Conservation (phyloP, 2,329 filamentous ascomycete genomes). For the Penicillium aurantiogriseum region DNA sequence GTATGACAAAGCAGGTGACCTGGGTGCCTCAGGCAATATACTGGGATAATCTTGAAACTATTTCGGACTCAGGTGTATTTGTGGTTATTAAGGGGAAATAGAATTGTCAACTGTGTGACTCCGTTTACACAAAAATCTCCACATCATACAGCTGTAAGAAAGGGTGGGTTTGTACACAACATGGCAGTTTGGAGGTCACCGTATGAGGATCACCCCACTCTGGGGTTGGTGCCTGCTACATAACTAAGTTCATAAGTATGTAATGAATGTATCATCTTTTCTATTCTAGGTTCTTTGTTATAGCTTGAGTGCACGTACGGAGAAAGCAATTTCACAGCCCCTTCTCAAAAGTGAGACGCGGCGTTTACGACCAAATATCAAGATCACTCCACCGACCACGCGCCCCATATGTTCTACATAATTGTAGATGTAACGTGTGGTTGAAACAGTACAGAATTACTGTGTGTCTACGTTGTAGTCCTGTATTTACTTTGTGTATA, state of each 20-base stretch:
- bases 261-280: neutral
- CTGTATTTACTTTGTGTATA: neutral
- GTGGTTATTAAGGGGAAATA: neutral
- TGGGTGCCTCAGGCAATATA: neutral
- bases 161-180: neutral
- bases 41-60: too few relatives aligned
- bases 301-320: neutral
- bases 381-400: neutral
- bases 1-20: conserved; percentile 12
- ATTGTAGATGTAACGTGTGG: neutral
- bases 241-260: neutral
- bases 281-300: neutral
- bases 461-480: neutral
- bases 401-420: neutral
- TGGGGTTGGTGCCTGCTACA: conserved; percentile 4
- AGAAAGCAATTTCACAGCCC: neutral
- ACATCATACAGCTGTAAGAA: neutral
- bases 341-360: neutral
- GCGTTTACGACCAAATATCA: neutral
- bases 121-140: neutral
- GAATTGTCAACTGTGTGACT: neutral
- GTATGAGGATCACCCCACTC: conserved; percentile 20
- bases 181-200: neutral
- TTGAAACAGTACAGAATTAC: neutral
- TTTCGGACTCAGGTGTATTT: neutral